Evolutionary conservation across 495 filamentous ascomycete genomes (phyloP), one percentile per base, ranked within the genome.

Genomic region (Amorphotheca resinae): DNA sequence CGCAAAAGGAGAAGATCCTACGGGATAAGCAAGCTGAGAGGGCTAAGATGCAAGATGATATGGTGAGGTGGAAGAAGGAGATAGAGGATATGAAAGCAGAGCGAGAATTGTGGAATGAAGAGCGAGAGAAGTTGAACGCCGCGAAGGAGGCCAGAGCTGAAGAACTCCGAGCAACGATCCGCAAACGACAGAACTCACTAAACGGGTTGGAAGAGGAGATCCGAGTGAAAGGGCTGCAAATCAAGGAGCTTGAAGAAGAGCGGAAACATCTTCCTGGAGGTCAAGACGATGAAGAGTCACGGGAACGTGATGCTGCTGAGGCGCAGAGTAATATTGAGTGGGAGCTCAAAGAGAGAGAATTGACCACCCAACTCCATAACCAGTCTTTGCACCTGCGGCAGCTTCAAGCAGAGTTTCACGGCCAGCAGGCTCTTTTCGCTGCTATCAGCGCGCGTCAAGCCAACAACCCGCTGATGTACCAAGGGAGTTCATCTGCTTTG

Each of bases 1-100:
- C 73, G 0, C 80, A 85, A 50, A 87, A 83, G 50, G 87, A 96
- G 52, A 87, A 85, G 64, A 58, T 66, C 42, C 68, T 88, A 49
- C 79, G 75, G 60, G 78, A 85, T 35, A 87, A 82, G 63, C 68
- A 82, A 40, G 64, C 75, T 30, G 82, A 87, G 49, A 67, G 68
- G 26, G 54, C 60, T 39, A 77, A 69, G 43, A 65, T 70, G 45
- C 60, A 68, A 17, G 68, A 76, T 12, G 73, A 72, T 41, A 69
- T 76, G 17, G 52, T 56, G 11, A 73, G 70, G 44, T 76, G 73
- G 70, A 67, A 73, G 26, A 65, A 67, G 42, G 66, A 72, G 28
- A 68, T 76, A 16, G 63, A 67, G 38, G 59, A 60, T 8, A 63
- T 75, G 63, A 57, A 53, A 16, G 52, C 44, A 21, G 66, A 68